Evolutionary conservation across 1,139 yeast genomes (phyloP).

Genomic region (Hansenula lynferdii): DNA sequence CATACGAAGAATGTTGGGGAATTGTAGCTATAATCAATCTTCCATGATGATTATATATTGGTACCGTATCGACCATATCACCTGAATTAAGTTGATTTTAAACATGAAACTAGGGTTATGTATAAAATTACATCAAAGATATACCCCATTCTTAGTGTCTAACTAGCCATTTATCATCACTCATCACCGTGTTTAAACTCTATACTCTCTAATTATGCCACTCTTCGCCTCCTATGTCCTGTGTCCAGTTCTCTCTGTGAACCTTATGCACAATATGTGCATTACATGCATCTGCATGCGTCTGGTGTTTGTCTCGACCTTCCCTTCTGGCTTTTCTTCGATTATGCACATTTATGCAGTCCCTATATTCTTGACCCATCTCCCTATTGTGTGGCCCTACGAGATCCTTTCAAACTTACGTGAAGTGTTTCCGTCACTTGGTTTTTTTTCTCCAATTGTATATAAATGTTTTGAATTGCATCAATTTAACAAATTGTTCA

Average conservation of each 20-base stretch:
- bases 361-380: not conserved
- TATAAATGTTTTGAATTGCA: constrained; percentile 2
- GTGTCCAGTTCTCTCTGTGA: too few relatives aligned
- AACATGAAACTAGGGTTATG: too few relatives aligned
- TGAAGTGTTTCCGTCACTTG: not conserved
- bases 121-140: too few relatives aligned
- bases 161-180: too few relatives aligned
- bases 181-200: too few relatives aligned
- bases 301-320: not conserved
- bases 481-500: not conserved
- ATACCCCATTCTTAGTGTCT: too few relatives aligned
- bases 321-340: not conserved
- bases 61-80: too few relatives aligned
- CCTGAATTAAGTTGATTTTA: too few relatives aligned
- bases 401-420: not conserved
- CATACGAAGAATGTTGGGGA: too few relatives aligned
- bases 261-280: not conserved
- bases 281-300: not conserved
- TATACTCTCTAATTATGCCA: too few relatives aligned
- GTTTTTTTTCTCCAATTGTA: not conserved
- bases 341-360: not conserved
- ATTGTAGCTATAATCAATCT: too few relatives aligned
- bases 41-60: too few relatives aligned
- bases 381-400: constrained; percentile 1
- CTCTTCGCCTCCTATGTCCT: not conserved